Percentiles rank a stretch among this genome's conserved stretches.
Conservation (phyloP, 2,329 filamentous ascomycete genomes). For the Fusarium protoensiforme region DNA sequence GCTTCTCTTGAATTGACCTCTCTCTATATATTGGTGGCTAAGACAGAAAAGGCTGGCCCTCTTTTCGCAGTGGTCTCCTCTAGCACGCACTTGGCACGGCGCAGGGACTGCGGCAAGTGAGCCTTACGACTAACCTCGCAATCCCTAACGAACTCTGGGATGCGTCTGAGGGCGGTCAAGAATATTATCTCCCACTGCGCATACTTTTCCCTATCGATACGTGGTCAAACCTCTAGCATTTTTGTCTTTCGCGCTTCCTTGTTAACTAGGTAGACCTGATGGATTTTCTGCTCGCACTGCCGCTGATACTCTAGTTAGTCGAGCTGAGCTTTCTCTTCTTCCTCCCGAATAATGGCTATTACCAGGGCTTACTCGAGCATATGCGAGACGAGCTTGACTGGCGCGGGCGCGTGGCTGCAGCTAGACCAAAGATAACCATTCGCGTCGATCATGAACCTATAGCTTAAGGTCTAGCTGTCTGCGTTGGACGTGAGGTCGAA, state of each 20-base stretch:
- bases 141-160: rapidly evolving
- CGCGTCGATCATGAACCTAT: neutral
- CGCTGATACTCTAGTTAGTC: conserved; percentile 42
- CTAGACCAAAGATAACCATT: conserved; percentile 3
- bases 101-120: conserved; percentile 36
- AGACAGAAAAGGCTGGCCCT: neutral
- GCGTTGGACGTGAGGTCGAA: neutral
- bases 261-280: conserved; percentile 45
- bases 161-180: rapidly evolving
- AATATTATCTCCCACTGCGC: conserved; percentile 33
- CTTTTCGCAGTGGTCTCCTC: neutral
- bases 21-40: neutral
- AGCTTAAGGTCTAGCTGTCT: neutral
- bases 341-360: neutral
- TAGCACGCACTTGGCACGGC: conserved; percentile 8
- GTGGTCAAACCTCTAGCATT: conserved; percentile 45
- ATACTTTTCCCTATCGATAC: conserved; percentile 45
- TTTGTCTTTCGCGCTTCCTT: conserved; percentile 45
- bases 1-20: conserved; percentile 8
- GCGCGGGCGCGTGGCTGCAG: neutral
- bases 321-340: conserved; percentile 49
- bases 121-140: conserved; percentile 16
- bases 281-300: conserved; percentile 41
- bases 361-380: conserved; percentile 3
- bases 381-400: conserved; percentile 8